These are phyloP conservation scores for Chaetomiaceae sp. DNA, from an alignment of 2,329 filamentous ascomycete genomes.

Conservation along the genomic window DNA sequence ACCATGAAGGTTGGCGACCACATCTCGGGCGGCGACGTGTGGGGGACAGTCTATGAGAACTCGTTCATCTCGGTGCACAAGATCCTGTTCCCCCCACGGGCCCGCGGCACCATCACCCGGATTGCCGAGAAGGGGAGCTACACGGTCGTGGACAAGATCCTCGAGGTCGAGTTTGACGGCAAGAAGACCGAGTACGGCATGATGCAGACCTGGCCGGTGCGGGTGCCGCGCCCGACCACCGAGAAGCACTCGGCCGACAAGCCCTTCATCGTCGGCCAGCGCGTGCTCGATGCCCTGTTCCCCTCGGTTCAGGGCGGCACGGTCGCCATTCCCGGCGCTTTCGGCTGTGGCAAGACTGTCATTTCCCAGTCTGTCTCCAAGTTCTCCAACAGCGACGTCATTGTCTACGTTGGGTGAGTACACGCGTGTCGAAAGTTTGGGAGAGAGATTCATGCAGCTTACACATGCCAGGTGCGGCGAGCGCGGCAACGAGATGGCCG, in stretches of 20 bases:
- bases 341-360: conserved; percentile 98
- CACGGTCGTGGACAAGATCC: conserved; percentile 87
- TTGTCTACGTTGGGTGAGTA: conserved; percentile 78
- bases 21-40: conserved; percentile 93
- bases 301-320: conserved; percentile 96
- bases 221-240: conserved; percentile 85
- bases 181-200: conserved; percentile 91
- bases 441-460: neutral
- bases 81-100: conserved; percentile 85
- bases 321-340: conserved; percentile 95
- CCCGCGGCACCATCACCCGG: conserved; percentile 84
- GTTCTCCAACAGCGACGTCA: conserved; percentile 99
- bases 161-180: conserved; percentile 96
- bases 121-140: conserved; percentile 88
- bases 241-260: conserved; percentile 87
- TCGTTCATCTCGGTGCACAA: conserved; percentile 90
- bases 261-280: conserved; percentile 93
- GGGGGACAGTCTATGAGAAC: conserved; percentile 94
- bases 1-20: conserved; percentile 92
- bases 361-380: conserved; percentile 98
- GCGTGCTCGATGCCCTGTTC: conserved; percentile 94
- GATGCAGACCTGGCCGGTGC: conserved; percentile 99
- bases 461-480: conserved; percentile 59
- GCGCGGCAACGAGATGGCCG: conserved; percentile 98
- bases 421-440: neutral